Evolutionary conservation across 2,329 filamentous ascomycete species (phyloP).

Genomic region (Xylariaceae sp.): DNA sequence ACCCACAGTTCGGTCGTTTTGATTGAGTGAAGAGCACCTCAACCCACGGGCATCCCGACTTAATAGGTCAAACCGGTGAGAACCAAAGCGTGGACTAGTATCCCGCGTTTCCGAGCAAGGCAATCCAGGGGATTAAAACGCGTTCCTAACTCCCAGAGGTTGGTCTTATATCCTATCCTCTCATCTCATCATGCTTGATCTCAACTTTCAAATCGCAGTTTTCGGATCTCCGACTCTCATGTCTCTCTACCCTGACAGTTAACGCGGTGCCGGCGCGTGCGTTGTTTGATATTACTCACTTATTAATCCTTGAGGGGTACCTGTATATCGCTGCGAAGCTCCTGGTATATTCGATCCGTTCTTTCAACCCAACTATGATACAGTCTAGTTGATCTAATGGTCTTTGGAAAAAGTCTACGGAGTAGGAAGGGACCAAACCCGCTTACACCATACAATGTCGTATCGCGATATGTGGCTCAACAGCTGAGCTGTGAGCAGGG

Average conservation of each 20-base stretch:
- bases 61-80: not conserved
- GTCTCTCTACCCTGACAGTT: not conserved
- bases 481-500: too few species aligned
- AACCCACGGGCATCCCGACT: not conserved
- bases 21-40: not conserved
- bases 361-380: too few species aligned
- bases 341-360: too few species aligned
- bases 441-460: too few species aligned
- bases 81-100: not conserved
- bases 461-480: too few species aligned
- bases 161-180: not conserved
- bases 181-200: not conserved
- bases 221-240: not conserved
- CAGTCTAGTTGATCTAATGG: too few species aligned
- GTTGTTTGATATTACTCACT: too few species aligned
- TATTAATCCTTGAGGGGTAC: too few species aligned
- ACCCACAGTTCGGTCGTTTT: not conserved
- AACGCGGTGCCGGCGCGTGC: too few species aligned
- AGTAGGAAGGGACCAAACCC: too few species aligned
- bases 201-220: not conserved
- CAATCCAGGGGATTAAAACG: constrained; percentile 1
- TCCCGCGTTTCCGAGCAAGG: not conserved
- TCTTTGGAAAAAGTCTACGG: too few species aligned
- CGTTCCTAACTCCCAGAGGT: not conserved
- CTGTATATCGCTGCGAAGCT: too few species aligned